phyloP scores from a whole-genome alignment of 805 yeast species.

The Candida incommunis region DNA sequence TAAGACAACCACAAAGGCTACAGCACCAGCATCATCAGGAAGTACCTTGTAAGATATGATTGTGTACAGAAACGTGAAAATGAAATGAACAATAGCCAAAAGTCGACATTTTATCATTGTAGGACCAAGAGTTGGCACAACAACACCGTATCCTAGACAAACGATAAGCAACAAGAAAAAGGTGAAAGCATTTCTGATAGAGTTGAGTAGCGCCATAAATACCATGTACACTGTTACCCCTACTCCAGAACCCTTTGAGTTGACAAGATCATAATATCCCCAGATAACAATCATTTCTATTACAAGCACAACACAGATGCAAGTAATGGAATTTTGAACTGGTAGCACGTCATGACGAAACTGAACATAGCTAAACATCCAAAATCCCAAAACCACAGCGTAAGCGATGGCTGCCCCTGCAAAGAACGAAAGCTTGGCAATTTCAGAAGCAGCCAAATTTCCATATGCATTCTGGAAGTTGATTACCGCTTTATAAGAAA shows the following conservation, averaged over 20 bases:
- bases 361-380: conserved; percentile 72
- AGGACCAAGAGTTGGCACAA: conserved; percentile 68
- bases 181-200: conserved; percentile 73
- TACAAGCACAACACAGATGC: conserved; percentile 69
- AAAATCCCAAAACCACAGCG: conserved; percentile 66
- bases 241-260: conserved; percentile 36
- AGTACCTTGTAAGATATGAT: conserved; percentile 38
- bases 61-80: conserved; percentile 38
- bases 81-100: conserved; percentile 42
- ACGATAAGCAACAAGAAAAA: conserved; percentile 77
- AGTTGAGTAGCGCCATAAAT: conserved; percentile 63
- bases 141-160: conserved; percentile 89
- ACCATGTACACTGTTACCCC: conserved; percentile 63
- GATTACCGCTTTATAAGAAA: conserved; percentile 47
- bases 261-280: conserved; percentile 80
- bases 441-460: conserved; percentile 73
- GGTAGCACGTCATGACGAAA: conserved; percentile 81
- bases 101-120: conserved; percentile 62
- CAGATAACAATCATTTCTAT: conserved; percentile 76
- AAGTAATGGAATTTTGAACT: conserved; percentile 80
- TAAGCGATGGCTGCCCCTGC: conserved; percentile 77
- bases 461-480: conserved; percentile 91
- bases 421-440: conserved; percentile 80
- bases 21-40: conserved; percentile 28
- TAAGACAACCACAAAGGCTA: conserved; percentile 45